Base-by-base conservation (phyloP, 176 grass and related monocot species). In the Rhipidocladum racemiflorum region DNA sequence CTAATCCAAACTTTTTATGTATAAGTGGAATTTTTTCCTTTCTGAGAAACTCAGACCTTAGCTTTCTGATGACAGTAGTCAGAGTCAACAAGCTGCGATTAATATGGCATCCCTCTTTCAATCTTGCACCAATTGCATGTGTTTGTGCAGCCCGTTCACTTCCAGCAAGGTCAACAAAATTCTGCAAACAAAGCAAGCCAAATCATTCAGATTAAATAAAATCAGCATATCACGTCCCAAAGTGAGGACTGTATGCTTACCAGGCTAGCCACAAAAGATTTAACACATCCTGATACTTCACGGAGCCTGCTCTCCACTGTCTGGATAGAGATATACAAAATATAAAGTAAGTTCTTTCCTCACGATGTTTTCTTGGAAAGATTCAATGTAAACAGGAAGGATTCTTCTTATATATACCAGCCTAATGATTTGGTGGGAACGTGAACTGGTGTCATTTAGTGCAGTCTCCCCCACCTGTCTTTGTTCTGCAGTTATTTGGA, bases 351-450 rank as follows among this genome's bases (percentile, higher is more conserved):
- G 55, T 72, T 76, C 46, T 63, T 44, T 62, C 38, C 45, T 68
- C 38, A 20, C 24, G 28, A 68, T 44, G 40, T 84, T 74, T 59
- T 55, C 3, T 56, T 24, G 10, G 15, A 76, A 89, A 71, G 54
- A 70, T 70, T 57, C 8, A 20, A 55, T 51, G 57, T 25, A 44
- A 78, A 78, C 65, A 35, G 39, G n/a, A 77, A 73, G 62, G 36
- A 30, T 59, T 42, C 65, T 75, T 83, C 44, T 83, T 53, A 35
- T 57, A 82, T 25, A 65, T 91, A 96, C 97, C 89, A 99, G 93
- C 86, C 93, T 93, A 88, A 99, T 96, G 86, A 99, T 99, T 93
- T 99, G 97, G 83, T 99, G 97, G 42, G 97, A 99, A 53, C 97
- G 88, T 81, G 97, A 99, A 77, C 97, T 99, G 75, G 78, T 91